Evolutionary conservation across 768 basidiomycete species (phyloP), one percentile per base, ranked within the genome.

Genomic region (Mycena latifolia): DNA sequence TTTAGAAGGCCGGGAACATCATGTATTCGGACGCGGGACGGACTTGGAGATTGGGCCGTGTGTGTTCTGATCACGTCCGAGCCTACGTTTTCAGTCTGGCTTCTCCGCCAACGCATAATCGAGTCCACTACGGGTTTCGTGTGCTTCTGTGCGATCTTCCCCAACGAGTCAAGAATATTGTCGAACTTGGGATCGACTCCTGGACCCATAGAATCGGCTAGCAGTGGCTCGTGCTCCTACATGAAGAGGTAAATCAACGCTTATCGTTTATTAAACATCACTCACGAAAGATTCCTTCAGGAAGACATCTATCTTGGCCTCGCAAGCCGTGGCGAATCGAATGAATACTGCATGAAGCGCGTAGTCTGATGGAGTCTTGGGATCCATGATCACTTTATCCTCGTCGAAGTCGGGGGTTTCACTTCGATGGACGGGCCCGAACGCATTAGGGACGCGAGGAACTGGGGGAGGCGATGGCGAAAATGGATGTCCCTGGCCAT

Each of bases 281-380:
- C 92, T 71, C 71, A 95, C 94, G 70, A 91, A 75, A 45, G 85
- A 83, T 64, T 90, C 85, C 12, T 85, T 86, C 59, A 96, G 81
- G 73, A 95, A 94, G 4, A 78, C 75, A 14, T 91, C 87, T n/a
- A 96, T 91, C 72, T 94, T 94, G 29, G 80, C 81, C 77, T 97
- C 94, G 2, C 93, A 92, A 6, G 86, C 81, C 0, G 90, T 86
- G 11, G 92, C 93, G 71, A 96, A 96, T 3, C 92, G 89, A 45
- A 94, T 92, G 75, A 96, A 95, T 8, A 96, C 86, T 0, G 94
- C 93, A 73, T 94, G 93, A 15, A 96, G 79, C 2, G 95, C 95
- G 71, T 92, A 96, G 71, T 96, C 95, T 0, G 91, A 89, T 2
- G 95, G 94, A 14, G 92, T 94, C 73, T 89, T 92, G 0, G 92